A percentile compares a stretch with the other conserved stretches of the same genome.
Evolutionary conservation across 75 land plant genomes (phyloP).

Genomic region (Isoetes taiwanensis): DNA sequence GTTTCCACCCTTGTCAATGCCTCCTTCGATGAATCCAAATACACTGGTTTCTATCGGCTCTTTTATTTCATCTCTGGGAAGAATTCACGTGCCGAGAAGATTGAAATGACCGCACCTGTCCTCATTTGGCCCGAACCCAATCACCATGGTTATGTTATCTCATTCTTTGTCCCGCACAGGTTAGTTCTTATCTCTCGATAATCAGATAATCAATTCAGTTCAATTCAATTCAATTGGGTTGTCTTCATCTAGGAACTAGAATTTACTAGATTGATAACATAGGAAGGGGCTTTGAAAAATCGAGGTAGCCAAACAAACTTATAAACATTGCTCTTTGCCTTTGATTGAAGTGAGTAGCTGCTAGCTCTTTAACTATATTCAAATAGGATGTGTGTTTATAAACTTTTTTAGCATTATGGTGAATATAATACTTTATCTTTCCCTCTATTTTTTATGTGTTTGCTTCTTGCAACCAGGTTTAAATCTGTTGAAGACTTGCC

Average conservation of each 20-base stretch:
- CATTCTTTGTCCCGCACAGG: slow-evolving; percentile 25
- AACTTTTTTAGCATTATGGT: background rate
- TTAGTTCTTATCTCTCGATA: background rate
- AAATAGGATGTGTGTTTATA: background rate
- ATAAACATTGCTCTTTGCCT: too few species aligned
- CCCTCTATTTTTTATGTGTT: background rate
- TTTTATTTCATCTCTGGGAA: slow-evolving; percentile 23
- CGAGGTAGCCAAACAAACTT: too few species aligned
- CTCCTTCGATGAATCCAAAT: slow-evolving; percentile 3
- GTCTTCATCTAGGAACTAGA: too few species aligned
- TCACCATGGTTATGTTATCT: slow-evolving; percentile 7
- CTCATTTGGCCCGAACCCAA: slow-evolving; percentile 11
- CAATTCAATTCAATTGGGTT: background rate
- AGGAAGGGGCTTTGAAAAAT: too few species aligned
- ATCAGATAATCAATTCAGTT: background rate
- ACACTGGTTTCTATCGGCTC: slow-evolving; percentile 18
- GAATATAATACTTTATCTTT: background rate
- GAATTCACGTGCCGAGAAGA: slow-evolving; percentile 13
- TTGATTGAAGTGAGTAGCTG: too few species aligned
- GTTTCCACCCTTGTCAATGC: slow-evolving; percentile 17
- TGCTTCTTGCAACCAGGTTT: slow-evolving; percentile 12
- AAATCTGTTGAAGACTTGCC: slow-evolving; percentile 20
- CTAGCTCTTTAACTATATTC: too few species aligned
- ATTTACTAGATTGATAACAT: background rate
- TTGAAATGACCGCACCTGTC: slow-evolving; percentile 28